Evolutionary conservation across 352 stramenopile species (phyloP).

Genomic region (Phytophthora pseudosyringae): DNA sequence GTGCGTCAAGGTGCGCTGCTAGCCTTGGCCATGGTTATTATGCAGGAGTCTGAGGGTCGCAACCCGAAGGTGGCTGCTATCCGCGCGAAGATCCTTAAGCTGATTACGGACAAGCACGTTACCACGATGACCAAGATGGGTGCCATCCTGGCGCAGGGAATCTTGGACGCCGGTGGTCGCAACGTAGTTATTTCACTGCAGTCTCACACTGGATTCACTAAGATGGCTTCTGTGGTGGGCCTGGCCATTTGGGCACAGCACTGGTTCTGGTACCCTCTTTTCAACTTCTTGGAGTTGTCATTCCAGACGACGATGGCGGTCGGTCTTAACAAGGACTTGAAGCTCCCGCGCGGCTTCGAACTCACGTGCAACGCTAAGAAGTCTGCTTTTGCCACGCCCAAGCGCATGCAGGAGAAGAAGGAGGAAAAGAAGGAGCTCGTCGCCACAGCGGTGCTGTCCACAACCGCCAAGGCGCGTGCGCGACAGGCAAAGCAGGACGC

Average conservation of each 20-base stretch:
- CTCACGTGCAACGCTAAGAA: slow-evolving; percentile 95
- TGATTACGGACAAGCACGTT: slow-evolving; percentile 97
- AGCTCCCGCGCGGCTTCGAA: slow-evolving; percentile 96
- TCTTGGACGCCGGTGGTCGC: slow-evolving; percentile 97
- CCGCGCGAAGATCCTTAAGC: slow-evolving; percentile 87
- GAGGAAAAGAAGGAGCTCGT: slow-evolving; percentile 99
- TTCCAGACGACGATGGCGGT: slow-evolving; percentile 97
- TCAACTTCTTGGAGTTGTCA: slow-evolving; percentile 98
- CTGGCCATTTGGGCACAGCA: slow-evolving; percentile 98
- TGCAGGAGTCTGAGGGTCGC: slow-evolving; percentile 95
- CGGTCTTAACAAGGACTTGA: slow-evolving; percentile 98
- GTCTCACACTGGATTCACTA: slow-evolving; percentile 97
- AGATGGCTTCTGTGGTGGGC: slow-evolving; percentile 97
- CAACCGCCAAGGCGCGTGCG: slow-evolving; percentile 96
- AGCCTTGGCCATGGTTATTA: slow-evolving; percentile 98
- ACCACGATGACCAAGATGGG: slow-evolving; percentile 99
- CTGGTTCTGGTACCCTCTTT: slow-evolving; percentile 99
- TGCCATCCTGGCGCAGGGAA: slow-evolving; percentile 96
- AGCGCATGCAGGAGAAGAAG: slow-evolving; percentile 98
- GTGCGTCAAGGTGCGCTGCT: slow-evolving; percentile 98
- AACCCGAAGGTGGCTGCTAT: slow-evolving; percentile 89
- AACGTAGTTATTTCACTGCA: slow-evolving; percentile 97
- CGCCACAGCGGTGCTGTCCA: slow-evolving; percentile 97
- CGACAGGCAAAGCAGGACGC: slow-evolving; percentile 93
- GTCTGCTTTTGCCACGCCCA: slow-evolving; percentile 97